Evolutionary conservation across 1,139 yeast species (phyloP), one percentile per base, ranked within the genome.

Genomic region (Suhomyces panamericanus): DNA sequence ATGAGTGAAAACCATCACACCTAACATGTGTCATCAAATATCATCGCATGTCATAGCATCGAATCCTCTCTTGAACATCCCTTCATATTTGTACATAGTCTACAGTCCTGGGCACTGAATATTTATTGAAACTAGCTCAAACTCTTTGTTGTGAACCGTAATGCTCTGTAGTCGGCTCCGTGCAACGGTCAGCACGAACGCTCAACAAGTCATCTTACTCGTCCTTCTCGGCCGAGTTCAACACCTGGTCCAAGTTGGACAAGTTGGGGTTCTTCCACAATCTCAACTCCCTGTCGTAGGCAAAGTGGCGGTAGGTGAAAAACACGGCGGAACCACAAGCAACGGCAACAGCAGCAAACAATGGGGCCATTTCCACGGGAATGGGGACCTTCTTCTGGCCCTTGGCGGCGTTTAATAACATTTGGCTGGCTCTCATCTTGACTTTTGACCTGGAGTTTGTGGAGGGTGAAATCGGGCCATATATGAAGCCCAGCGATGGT

Each of bases 301-400:
- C 75, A 56, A 86, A 71, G 66, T 86, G 88, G 75, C 84, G 85
- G 73, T 81, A 80, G 43, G 88, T 73, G 78, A 86, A 86, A 73
- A 67, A 85, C 53, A 69, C 55, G 50, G 85, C 90, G 28, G 93
- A 85, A 49, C 67, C 63, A 58, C 81, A 60, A 39, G 93, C 93
- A 48, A 83, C 83, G 58, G 83, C 87, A 33, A 69, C 67, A 42
- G 77, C 77, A 73, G 73, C 76, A 50, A 74, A 73, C 65, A 86
- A 78, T 65, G 95, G 95, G 64, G 85, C 82, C 76, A 86, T 73
- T 72, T 86, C 95, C 46, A 85, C 81, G 55, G 95, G 95, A 44
- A 83, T 63, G 51, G 58, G 64, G 42, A 54, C 66, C 70, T 59
- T 62, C 46, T 49, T 51, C 39, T 63, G 52, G 40, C 54, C 47